Base-by-base conservation (phyloP, 2,329 filamentous ascomycete genomes). In the Zymoseptoria passerinii region DNA sequence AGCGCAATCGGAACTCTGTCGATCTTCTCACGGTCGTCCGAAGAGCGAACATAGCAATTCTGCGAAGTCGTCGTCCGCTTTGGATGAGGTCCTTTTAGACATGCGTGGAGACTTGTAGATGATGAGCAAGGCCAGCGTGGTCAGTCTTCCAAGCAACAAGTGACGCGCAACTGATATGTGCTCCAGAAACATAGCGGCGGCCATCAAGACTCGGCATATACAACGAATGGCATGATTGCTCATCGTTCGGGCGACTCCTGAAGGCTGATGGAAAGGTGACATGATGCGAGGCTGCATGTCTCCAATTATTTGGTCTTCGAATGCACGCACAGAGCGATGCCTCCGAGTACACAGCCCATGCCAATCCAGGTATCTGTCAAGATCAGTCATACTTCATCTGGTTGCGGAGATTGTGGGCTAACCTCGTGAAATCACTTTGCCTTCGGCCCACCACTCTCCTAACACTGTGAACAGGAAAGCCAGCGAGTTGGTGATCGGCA, bases 391-490 rank as follows among this genome's bases (percentile, higher is more conserved):
- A 28, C 20, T 44, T 2, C 54, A 10, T 44, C 28, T 7, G 20
- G 48, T 8, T 35, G 10, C 8, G 8, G 54, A 23, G 16, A 28
- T 20, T 28, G 8, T 48, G 35, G 1, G 20, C 81, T 69, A 76
- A 91, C 89, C 84, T 78, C 84, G 82, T 65, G 86, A 89, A 61
- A 97, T 95, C 1, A 92, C 88, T 73, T 96, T 97, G 61, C 85
- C 85, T 68, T 96, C 92, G 0, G 92, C 90, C 79, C 87, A 95
- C 91, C 92, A 97, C 67, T 97, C 92, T 0, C 92, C 92, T 10
- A 96, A 70, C 1, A 96, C 92, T 0, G 92, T 97, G 70, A 96
- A 97, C n/a, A 97, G 75, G 67, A 97, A 97, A 0, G 92, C 92
- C 69, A 95, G 77, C 0, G 91, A 95, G 70, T 97, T 97, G 1